Evolutionary conservation across 2,329 filamentous ascomycete genomes (phyloP).

Genomic region (Chaetomium globosum): DNA sequence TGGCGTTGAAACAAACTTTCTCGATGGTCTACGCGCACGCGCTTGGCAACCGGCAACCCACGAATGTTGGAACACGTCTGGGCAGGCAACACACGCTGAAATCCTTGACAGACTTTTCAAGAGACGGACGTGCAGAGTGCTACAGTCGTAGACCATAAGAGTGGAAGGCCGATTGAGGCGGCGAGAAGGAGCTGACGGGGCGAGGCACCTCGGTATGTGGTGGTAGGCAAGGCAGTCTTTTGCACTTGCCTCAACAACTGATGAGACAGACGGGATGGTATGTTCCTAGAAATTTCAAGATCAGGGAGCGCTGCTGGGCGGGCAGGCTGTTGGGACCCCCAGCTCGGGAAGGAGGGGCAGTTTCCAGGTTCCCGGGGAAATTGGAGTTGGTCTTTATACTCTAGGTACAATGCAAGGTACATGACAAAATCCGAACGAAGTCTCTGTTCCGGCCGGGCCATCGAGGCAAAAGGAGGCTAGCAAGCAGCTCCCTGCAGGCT

Average conservation of each 20-base stretch:
- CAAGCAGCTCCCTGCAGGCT: conserved; percentile 35
- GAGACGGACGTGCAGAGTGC: conserved; percentile 8
- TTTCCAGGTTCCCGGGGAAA: conserved; percentile 39
- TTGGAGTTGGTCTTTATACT: conserved; percentile 46
- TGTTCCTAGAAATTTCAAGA: background rate
- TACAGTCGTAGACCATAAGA: background rate
- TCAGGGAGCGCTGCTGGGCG: conserved; percentile 42
- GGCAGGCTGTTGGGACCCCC: conserved; percentile 47
- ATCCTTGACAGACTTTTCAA: conserved; percentile 1
- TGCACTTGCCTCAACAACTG: conserved; percentile 2
- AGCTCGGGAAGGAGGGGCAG: conserved; percentile 45
- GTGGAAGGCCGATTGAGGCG: background rate
- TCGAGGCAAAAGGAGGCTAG: conserved; percentile 32
- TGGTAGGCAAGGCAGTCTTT: conserved; percentile 8
- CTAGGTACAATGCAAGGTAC: conserved; percentile 38
- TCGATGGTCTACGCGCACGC: conserved; percentile 30
- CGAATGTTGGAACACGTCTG: conserved; percentile 20
- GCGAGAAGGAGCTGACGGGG: background rate
- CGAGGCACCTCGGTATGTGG: background rate
- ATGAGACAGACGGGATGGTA: conserved; percentile 12
- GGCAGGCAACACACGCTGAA: conserved; percentile 9
- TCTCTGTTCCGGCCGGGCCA: conserved; percentile 32
- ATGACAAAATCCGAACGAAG: conserved; percentile 33
- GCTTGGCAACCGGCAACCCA: conserved; percentile 26
- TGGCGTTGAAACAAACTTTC: conserved; percentile 29